These are phyloP conservation scores for Trametopsis cervina DNA, from an alignment of 768 basidiomycete genomes.

Conservation along the genomic window DNA sequence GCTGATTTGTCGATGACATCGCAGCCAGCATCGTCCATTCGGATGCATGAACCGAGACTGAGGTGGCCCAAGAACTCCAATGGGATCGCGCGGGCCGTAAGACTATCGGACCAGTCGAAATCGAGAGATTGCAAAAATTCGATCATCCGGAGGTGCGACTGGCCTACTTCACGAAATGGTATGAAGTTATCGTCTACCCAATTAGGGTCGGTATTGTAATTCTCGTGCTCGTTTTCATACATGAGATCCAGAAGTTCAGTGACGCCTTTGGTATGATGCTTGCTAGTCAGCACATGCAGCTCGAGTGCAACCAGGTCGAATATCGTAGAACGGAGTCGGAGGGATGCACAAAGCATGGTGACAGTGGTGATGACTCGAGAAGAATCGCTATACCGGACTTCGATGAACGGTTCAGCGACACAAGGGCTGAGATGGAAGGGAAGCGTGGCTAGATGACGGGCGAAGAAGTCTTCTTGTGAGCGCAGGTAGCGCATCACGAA, in stretches of 20 bases:
- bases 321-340: slow-evolving; percentile 77
- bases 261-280: slow-evolving; percentile 67
- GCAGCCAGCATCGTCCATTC: slow-evolving; percentile 64
- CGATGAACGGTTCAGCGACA: slow-evolving; percentile 43
- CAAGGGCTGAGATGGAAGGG: slow-evolving; percentile 56
- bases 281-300: slow-evolving; percentile 77
- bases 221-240: slow-evolving; percentile 55
- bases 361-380: slow-evolving; percentile 63
- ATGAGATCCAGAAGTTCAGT: slow-evolving; percentile 73
- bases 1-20: slow-evolving; percentile 75
- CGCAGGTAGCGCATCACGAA: slow-evolving; percentile 81
- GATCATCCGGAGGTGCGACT: slow-evolving; percentile 79
- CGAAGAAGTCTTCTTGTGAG: slow-evolving; percentile 84
- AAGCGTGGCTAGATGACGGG: slow-evolving; percentile 72
- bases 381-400: slow-evolving; percentile 67
- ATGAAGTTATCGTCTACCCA: slow-evolving; percentile 45
- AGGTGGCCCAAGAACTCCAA: slow-evolving; percentile 60
- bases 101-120: slow-evolving; percentile 82
- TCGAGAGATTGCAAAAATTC: slow-evolving; percentile 83
- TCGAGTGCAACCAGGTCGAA: slow-evolving; percentile 85
- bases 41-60: slow-evolving; percentile 64
- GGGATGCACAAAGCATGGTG: slow-evolving; percentile 62
- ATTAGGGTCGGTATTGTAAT: slow-evolving; percentile 33
- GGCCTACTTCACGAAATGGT: slow-evolving; percentile 68
- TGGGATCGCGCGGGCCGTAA: slow-evolving; percentile 49